These are phyloP conservation scores for Xylaria sp. DNA, from an alignment of 2,329 filamentous ascomycete species.

Conservation along the genomic window DNA sequence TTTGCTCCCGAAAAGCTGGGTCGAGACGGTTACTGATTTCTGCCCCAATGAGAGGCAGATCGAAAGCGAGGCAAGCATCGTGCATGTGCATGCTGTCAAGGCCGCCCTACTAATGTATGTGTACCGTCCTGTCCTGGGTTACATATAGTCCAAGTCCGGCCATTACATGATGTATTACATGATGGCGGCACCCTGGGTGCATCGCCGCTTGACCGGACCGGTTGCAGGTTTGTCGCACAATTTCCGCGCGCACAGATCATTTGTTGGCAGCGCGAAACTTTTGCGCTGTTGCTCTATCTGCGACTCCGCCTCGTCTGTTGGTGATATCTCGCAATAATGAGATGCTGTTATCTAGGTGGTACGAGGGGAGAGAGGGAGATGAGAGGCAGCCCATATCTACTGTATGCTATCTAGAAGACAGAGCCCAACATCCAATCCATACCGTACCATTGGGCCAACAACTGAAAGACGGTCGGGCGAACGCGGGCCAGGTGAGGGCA, in stretches of 20 bases:
- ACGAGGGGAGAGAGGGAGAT: constrained; percentile 5
- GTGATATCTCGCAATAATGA: constrained; percentile 27
- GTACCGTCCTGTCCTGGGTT: no score
- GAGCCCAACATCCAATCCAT: no score
- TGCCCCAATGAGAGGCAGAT: constrained; percentile 35
- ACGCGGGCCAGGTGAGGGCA: constrained; percentile 26
- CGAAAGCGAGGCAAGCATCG: constrained; percentile 36
- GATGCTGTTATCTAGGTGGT: constrained; percentile 31
- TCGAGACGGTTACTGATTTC: constrained; percentile 31
- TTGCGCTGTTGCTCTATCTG: constrained; percentile 14
- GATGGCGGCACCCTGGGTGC: constrained; percentile 29
- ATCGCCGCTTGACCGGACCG: constrained; percentile 33
- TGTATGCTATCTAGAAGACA: not conserved
- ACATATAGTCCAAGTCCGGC: no score
- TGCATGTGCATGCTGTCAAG: constrained; percentile 34
- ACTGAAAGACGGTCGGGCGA: constrained; percentile 13
- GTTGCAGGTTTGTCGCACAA: constrained; percentile 23
- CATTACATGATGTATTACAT: no score
- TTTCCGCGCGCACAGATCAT: constrained; percentile 21
- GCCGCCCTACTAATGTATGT: constrained; percentile 23
- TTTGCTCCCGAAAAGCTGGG: constrained; percentile 44
- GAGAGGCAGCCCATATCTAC: constrained; percentile 25
- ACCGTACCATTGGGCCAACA: constrained; percentile 20
- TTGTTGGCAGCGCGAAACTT: constrained; percentile 13
- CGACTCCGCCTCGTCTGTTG: constrained; percentile 18